Conservation (phyloP, 371 early-diverging fungal genomes). For the Mycotypha africana region DNA sequence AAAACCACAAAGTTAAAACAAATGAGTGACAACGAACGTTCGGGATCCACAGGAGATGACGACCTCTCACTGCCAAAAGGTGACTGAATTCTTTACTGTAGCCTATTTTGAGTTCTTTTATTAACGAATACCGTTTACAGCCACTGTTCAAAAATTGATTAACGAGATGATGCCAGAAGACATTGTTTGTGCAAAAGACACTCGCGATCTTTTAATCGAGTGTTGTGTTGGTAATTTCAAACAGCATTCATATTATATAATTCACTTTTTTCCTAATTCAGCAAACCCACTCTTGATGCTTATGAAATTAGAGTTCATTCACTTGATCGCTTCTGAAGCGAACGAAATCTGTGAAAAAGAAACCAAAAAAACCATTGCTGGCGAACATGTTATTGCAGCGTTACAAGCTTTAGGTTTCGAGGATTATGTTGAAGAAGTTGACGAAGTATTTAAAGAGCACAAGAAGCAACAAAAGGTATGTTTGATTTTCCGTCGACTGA, state of each 20-base stretch:
- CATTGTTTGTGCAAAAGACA: conserved; percentile 90
- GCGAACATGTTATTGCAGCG: conserved; percentile 94
- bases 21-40: conserved; percentile 79
- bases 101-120: neutral
- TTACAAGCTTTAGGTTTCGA: conserved; percentile 92
- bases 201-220: conserved; percentile 90
- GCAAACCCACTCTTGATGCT: neutral
- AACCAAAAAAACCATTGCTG: conserved; percentile 96
- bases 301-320: conserved; percentile 78
- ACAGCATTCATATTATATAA: no score
- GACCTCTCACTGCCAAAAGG: conserved; percentile 88
- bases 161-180: conserved; percentile 91
- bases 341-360: conserved; percentile 98
- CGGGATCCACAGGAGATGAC: conserved; percentile 60
- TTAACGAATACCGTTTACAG: conserved; percentile 47
- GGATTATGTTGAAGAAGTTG: conserved; percentile 84
- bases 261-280: neutral
- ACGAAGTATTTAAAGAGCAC: conserved; percentile 88
- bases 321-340: conserved; percentile 89
- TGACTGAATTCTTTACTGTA: no score
- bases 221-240: conserved; percentile 81
- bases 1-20: no score
- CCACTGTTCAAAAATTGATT: conserved; percentile 97
- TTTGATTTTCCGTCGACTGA: no score
- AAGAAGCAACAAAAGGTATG: conserved; percentile 83